Evolutionary conservation across 805 yeast species (phyloP).

Genomic region (Yamadazyma sp.): DNA sequence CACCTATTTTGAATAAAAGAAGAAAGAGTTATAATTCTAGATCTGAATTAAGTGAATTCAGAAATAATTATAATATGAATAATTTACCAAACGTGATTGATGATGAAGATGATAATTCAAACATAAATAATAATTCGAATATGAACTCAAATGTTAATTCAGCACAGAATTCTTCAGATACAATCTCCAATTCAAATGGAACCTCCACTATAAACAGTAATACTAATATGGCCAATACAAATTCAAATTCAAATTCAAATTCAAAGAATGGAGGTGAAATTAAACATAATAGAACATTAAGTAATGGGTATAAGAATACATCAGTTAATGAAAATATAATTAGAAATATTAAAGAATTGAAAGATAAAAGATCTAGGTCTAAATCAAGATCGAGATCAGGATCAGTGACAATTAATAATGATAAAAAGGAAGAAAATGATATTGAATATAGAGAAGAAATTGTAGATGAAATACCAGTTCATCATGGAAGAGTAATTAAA

Average conservation of each 20-base stretch:
- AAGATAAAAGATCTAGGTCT: background rate
- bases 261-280: background rate
- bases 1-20: conserved; percentile 2
- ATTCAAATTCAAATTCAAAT: too few relatives aligned
- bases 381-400: background rate
- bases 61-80: background rate
- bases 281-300: background rate
- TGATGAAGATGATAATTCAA: too few relatives aligned
- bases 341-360: background rate
- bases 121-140: background rate
- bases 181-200: background rate
- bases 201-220: background rate
- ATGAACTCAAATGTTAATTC: background rate
- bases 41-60: conserved; percentile 4
- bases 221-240: background rate
- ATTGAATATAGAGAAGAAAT: conserved; percentile 6
- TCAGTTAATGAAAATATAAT: background rate
- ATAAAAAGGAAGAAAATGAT: conserved; percentile 3
- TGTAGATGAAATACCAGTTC: conserved; percentile 4
- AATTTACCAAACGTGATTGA: background rate
- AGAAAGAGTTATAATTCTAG: conserved; percentile 5
- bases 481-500: conserved; percentile 7
- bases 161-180: too few relatives aligned
- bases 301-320: background rate
- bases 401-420: conserved; percentile 1